These are phyloP conservation scores for Cladosporium sp. DNA, from an alignment of 2,329 filamentous ascomycete species.

Conservation along the genomic window DNA sequence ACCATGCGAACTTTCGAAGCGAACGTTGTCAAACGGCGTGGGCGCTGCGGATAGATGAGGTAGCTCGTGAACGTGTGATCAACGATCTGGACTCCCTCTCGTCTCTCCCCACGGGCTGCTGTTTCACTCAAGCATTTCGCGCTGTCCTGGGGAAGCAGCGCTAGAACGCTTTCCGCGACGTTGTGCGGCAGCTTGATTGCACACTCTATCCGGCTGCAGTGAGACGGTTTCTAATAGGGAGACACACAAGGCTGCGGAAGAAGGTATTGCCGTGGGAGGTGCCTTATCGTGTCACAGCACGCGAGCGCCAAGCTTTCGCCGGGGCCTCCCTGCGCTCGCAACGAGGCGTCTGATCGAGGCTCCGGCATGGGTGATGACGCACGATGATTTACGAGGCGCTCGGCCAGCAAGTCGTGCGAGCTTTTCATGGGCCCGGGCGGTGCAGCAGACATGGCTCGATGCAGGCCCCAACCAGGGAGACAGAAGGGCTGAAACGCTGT, in stretches of 20 bases:
- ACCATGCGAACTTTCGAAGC: neutral
- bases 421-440: too few relatives aligned
- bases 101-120: neutral
- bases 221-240: too few relatives aligned
- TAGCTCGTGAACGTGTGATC: neutral
- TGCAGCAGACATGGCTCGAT: too few relatives aligned
- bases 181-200: neutral
- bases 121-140: neutral
- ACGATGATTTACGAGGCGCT: neutral
- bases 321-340: neutral
- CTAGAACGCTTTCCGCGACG: too few relatives aligned
- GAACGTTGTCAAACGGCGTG: neutral
- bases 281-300: neutral
- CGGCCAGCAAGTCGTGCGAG: neutral
- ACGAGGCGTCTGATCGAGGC: neutral
- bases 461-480: too few relatives aligned
- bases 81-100: neutral
- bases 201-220: too few relatives aligned
- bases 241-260: neutral
- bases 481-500: too few relatives aligned
- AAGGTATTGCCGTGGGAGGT: neutral
- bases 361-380: neutral
- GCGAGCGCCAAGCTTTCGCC: neutral
- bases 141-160: neutral
- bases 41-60: neutral